phyloP scores from a whole-genome alignment of 352 stramenopile species.

The Pythium chondricola region DNA sequence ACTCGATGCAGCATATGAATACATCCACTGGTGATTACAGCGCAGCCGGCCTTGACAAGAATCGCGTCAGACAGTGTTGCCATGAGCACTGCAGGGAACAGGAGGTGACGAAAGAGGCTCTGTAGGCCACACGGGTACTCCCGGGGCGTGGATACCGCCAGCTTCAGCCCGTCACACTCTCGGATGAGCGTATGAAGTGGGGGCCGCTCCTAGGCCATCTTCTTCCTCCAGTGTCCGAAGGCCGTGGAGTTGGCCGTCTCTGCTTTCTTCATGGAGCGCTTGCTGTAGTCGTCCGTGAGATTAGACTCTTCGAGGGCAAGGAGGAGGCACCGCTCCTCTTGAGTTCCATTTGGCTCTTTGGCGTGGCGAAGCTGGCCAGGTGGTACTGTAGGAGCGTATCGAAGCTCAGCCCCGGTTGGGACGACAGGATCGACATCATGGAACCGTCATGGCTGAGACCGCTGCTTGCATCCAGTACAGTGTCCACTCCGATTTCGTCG shows the following conservation, averaged over 20 bases:
- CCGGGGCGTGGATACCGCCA: neutral
- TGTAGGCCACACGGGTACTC: neutral
- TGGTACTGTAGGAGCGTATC: too few relatives aligned
- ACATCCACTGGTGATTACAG: neutral
- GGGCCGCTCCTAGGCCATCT: neutral
- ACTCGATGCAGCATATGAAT: slow-evolving; percentile 3
- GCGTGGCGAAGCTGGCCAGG: too few relatives aligned
- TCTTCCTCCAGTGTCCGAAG: neutral
- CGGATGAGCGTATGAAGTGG: neutral
- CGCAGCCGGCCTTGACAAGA: neutral
- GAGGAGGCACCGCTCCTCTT: too few relatives aligned
- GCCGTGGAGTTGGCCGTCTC: neutral
- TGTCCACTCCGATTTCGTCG: too few relatives aligned
- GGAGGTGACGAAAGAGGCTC: neutral
- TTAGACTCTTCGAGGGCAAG: too few relatives aligned
- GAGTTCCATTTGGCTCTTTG: too few relatives aligned
- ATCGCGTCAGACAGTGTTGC: neutral
- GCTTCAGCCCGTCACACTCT: neutral
- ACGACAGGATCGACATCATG: too few relatives aligned
- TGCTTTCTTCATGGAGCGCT: too few relatives aligned
- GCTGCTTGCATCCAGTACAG: too few relatives aligned
- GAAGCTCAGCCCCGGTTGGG: too few relatives aligned
- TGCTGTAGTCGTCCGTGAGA: too few relatives aligned
- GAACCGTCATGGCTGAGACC: too few relatives aligned
- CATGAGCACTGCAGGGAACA: neutral